A percentile compares a stretch with the other conserved stretches of the same genome.
phyloP scores from a whole-genome alignment of 2,329 filamentous ascomycete species.

The Tolypocladium tropicale region DNA sequence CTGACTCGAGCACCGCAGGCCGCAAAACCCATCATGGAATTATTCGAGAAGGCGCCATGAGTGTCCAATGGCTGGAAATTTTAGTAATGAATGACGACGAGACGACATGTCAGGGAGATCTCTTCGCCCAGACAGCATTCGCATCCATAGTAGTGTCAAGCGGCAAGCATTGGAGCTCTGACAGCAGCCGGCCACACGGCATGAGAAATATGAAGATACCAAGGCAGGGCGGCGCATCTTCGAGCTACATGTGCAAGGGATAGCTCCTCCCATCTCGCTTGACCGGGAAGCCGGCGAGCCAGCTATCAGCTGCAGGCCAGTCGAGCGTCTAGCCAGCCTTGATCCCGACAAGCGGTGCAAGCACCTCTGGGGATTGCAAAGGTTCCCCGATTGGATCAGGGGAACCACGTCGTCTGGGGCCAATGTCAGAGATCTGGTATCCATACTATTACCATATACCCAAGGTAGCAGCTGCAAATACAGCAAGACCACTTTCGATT shows the following conservation, averaged over 20 bases:
- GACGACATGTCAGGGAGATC: neutral
- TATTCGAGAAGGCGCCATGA: constrained; percentile 65
- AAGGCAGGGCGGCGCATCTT: neutral
- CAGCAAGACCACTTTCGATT: neutral
- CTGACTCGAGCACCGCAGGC: constrained; percentile 38
- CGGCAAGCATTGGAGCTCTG: neutral
- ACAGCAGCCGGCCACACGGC: neutral
- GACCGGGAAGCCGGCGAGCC: neutral
- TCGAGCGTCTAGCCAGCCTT: neutral
- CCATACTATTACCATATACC: neutral
- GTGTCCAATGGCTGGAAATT: too few relatives aligned
- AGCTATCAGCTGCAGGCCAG: neutral
- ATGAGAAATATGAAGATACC: neutral
- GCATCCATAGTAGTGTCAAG: neutral
- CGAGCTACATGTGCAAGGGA: neutral
- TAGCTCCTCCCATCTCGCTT: neutral
- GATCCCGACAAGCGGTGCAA: neutral
- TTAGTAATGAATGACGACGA: neutral
- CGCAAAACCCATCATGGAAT: constrained; percentile 77
- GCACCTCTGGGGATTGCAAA: neutral
- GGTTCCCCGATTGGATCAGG: neutral
- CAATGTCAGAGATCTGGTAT: neutral
- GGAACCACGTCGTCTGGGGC: neutral
- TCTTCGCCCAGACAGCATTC: neutral
- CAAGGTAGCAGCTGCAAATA: neutral